Conservation (phyloP, 306 rosid genomes). For the Hippophae gyantsensis region DNA sequence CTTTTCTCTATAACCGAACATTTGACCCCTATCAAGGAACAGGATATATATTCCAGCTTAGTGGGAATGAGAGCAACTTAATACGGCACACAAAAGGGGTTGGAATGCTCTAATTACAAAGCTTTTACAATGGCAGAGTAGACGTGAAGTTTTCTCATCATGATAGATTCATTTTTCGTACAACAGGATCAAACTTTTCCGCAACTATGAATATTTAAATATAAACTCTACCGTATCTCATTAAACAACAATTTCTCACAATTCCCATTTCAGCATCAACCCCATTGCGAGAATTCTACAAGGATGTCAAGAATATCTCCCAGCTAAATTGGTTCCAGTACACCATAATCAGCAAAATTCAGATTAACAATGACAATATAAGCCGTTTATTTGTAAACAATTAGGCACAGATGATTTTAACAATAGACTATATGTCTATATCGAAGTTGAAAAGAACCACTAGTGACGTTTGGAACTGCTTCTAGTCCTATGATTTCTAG, state of each 20-base stretch:
- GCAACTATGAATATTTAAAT: not conserved
- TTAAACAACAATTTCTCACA: conserved; percentile 6
- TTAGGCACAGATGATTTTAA: not conserved
- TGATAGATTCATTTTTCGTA: not conserved
- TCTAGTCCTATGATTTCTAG: not conserved
- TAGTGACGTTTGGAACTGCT: not conserved
- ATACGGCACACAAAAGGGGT: too few species aligned
- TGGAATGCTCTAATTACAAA: too few species aligned
- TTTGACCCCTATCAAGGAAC: conserved; percentile 46
- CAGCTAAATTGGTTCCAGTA: not conserved
- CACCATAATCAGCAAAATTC: not conserved
- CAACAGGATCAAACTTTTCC: not conserved
- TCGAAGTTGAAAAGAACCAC: not conserved
- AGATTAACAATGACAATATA: not conserved
- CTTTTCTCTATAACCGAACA: conserved; percentile 67
- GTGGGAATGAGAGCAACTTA: not conserved
- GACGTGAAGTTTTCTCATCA: not conserved
- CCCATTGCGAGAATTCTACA: not conserved
- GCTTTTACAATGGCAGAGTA: not conserved
- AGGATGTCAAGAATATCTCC: not conserved
- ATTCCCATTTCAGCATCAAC: not conserved
- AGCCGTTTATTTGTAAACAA: not conserved
- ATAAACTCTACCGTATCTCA: not conserved
- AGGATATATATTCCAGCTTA: not conserved
- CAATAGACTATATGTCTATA: not conserved